Base-by-base conservation (phyloP, 1,139 yeast genomes). In the Yarrowia galli region DNA sequence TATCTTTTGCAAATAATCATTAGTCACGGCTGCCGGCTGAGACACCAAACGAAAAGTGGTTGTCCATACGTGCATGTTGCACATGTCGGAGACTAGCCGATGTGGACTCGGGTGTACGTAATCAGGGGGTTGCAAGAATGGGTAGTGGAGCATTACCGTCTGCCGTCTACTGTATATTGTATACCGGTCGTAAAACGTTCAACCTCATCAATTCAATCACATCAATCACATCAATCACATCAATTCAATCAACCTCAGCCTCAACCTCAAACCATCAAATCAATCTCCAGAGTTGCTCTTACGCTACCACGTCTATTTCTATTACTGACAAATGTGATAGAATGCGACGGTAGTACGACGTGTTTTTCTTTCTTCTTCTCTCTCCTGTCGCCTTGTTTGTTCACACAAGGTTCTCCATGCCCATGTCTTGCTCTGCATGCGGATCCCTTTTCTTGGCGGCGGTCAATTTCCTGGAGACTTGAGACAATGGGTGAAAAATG, bases 391-490 rank as follows among this genome's bases (percentile, higher is more conserved):
- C 15, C 15, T 3, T 9, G 15, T 15, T 35, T 35, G 16, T 40
- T 12, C 20, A 40, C 46, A 10, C 12, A 43, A 43, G 28, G 28
- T 43, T 43, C 28, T 8, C 46, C 23, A 42, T 7, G 56, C 56
- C 56, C 56, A 28, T 53, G 60, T 53, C 60, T 38, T 23, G 38
- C 28, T 36, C 36, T 54, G 61, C 61, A 54, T 54, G 61, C 46
- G 61, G 60, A 54, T 54, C 61, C 53, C 61, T 54, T 54, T 54
- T 54, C 61, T 54, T 54, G 61, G 61, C 61, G 35, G 15, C 23
- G 36, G 46, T 40, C 23, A 38, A 54, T 46, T 13, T 45, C n/a
- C 38, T n/a, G 4, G 16, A 12, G 16, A 35, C 16, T 28, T 28
- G 32, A 28, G 32, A 28, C 32, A 28, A 35, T 36, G 40, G 40